These are phyloP conservation scores for Mycosphaerella sp. DNA, from an alignment of 2,329 filamentous ascomycete species.

Conservation along the genomic window DNA sequence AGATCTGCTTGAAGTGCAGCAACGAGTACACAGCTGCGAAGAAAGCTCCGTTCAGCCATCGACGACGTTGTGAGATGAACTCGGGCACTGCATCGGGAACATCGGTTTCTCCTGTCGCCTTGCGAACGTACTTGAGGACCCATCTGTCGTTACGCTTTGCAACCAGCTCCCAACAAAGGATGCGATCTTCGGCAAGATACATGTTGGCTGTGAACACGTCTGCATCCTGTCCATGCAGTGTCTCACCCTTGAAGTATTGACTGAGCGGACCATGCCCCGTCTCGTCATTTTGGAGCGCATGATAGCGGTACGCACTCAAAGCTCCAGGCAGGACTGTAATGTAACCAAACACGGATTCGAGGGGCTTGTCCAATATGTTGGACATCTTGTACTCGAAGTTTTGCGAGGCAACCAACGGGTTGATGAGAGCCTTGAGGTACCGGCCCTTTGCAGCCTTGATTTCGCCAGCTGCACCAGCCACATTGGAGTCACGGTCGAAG, in stretches of 20 bases:
- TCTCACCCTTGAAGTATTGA: slow-evolving; percentile 99
- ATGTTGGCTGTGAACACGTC: slow-evolving; percentile 98
- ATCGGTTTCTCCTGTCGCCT: slow-evolving; percentile 93
- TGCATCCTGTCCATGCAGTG: slow-evolving; percentile 88
- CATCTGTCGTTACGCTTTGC: slow-evolving; percentile 91
- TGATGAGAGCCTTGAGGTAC: slow-evolving; percentile 73
- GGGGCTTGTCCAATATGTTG: slow-evolving; percentile 94
- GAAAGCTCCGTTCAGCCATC: slow-evolving; percentile 98
- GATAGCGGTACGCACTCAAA: slow-evolving; percentile 89
- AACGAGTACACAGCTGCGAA: slow-evolving; percentile 97
- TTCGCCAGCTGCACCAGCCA: slow-evolving; percentile 92
- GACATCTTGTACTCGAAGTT: slow-evolving; percentile 99
- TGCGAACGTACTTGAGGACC: slow-evolving; percentile 97
- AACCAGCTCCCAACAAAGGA: slow-evolving; percentile 89
- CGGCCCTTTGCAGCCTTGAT: slow-evolving; percentile 96
- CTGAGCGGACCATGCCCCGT: slow-evolving; percentile 91
- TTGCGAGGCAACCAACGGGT: slow-evolving; percentile 90
- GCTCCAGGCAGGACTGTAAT: slow-evolving; percentile 96
- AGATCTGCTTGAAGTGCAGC: slow-evolving; percentile 89
- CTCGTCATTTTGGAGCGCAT: slow-evolving; percentile 92
- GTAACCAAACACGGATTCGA: slow-evolving; percentile 96
- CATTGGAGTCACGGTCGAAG: slow-evolving; percentile 95
- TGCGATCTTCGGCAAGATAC: slow-evolving; percentile 86
- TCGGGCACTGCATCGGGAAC: slow-evolving; percentile 92
- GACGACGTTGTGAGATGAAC: slow-evolving; percentile 90